A percentile compares a stretch with the other conserved stretches of the same genome.
Evolutionary conservation across 2,329 filamentous ascomycete species (phyloP).

Genomic region (Aspergillus sp.): DNA sequence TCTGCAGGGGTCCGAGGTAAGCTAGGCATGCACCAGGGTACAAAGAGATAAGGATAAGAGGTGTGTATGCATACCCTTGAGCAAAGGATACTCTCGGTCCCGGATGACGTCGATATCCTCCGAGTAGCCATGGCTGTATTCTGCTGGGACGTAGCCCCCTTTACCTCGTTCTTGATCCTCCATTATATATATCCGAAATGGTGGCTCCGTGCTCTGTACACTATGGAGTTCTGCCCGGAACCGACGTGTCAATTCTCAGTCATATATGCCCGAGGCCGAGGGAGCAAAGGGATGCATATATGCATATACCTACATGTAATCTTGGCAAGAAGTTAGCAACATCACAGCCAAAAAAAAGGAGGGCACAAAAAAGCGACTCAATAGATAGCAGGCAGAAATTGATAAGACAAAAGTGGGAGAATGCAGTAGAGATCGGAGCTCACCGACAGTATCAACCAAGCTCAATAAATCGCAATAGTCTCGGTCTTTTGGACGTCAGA

Average conservation of each 20-base stretch:
- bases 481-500: neutral
- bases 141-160: neutral
- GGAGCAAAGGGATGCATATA: neutral
- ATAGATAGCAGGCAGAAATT: too few species aligned
- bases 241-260: neutral
- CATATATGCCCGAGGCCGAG: neutral
- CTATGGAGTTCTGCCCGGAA: neutral
- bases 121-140: conserved; percentile 31
- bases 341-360: neutral
- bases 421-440: neutral
- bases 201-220: neutral
- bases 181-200: too few species aligned
- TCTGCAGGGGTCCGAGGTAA: conserved; percentile 39
- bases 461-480: neutral
- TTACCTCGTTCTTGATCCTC: neutral
- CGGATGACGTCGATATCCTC: conserved; percentile 44
- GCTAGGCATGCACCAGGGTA: neutral
- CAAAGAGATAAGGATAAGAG: neutral
- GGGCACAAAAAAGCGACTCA: neutral
- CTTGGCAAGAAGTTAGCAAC: neutral
- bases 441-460: neutral
- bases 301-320: neutral
- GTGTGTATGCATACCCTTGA: conserved; percentile 26
- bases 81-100: conserved; percentile 41
- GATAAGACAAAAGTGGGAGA: neutral